phyloP scores from a whole-genome alignment of 768 basidiomycete species.

The Glaciozyma antarctica region DNA sequence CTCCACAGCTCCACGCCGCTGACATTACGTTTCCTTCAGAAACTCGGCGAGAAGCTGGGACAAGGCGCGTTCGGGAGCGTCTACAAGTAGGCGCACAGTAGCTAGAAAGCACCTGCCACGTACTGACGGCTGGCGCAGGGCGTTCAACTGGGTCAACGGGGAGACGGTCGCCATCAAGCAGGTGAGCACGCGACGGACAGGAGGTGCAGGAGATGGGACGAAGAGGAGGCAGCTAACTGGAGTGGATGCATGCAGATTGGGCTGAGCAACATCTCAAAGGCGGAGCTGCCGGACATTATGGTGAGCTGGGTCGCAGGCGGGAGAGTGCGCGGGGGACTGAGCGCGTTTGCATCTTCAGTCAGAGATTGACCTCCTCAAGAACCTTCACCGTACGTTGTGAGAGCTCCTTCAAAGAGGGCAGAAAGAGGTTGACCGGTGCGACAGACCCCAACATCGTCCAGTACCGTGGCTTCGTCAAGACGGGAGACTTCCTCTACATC shows the following conservation, averaged over 20 bases:
- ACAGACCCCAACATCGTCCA: slow-evolving; percentile 94
- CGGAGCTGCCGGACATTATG: slow-evolving; percentile 95
- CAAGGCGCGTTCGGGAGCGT: no score
- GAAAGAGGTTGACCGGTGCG: not conserved
- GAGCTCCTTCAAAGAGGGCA: not conserved
- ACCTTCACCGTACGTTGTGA: slow-evolving; percentile 59
- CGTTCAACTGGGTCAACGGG: slow-evolving; percentile 21
- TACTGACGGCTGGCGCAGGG: slow-evolving; percentile 2
- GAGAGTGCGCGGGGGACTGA: slow-evolving; percentile 22
- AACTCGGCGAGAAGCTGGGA: no score
- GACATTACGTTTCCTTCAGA: no score
- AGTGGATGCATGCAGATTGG: not conserved
- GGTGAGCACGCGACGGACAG: slow-evolving; percentile 11
- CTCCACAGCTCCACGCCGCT: no score
- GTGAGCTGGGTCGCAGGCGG: slow-evolving; percentile 41
- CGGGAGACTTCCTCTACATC: slow-evolving; percentile 87
- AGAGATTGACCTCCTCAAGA: slow-evolving; percentile 95
- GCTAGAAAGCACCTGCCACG: no score
- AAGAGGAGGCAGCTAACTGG: not conserved
- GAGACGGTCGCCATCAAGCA: slow-evolving; percentile 99
- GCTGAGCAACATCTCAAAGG: slow-evolving; percentile 66
- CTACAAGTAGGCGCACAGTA: no score
- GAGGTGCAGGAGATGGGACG: not conserved
- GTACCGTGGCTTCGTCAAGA: slow-evolving; percentile 96
- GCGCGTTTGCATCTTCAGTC: slow-evolving; percentile 48